Evolutionary conservation across 2,329 filamentous ascomycete species (phyloP), one percentile per base, ranked within the genome.

Genomic region (Aspergillus ibericus): DNA sequence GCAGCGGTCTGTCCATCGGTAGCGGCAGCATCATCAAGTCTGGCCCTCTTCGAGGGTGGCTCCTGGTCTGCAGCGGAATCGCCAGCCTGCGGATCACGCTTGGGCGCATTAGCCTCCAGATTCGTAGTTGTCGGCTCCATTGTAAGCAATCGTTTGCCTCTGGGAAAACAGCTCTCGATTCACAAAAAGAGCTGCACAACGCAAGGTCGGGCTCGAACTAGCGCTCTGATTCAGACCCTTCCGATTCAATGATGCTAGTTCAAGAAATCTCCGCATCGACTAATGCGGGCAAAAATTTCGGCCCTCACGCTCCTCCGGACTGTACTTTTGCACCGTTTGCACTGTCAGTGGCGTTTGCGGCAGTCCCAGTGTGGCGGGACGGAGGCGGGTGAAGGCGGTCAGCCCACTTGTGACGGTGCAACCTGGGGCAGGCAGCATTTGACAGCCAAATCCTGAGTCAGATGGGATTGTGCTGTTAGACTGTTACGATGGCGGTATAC

Each of bases 21-120:
- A 13, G 62, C 29, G 1, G 66, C 56, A 3, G 64, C n/a, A 22
- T 73, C 71, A 6, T 83, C 80, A 53, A 84, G 71, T 74, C 84
- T 89, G 64, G 83, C 77, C 68, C 85, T 82, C 77, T 90, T 90
- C 53, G 82, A 74, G 38, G 83, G 80, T 59, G 82, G 80, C 64
- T 76, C 78, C 53, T 49, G 40, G 52, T 69, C 72, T 51, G 74
- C 71, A 46, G 62, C 60, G 20, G 62, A 60, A 59, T 70, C 66
- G 53, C 60, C 68, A 59, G 64, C 69, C 18, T 56, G 32, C 16
- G 56, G 54, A 18, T 66, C 62, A 22, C 67, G 65, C 56, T 65
- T 68, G 32, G 65, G 54, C 52, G 58, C 53, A 40, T 63, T 64
- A 16, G 57, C 34, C 27, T 66, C 65, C 25, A 52, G 46, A 54